Evolutionary conservation across 768 basidiomycete genomes (phyloP).

Genomic region (Naganishia randhawae): DNA sequence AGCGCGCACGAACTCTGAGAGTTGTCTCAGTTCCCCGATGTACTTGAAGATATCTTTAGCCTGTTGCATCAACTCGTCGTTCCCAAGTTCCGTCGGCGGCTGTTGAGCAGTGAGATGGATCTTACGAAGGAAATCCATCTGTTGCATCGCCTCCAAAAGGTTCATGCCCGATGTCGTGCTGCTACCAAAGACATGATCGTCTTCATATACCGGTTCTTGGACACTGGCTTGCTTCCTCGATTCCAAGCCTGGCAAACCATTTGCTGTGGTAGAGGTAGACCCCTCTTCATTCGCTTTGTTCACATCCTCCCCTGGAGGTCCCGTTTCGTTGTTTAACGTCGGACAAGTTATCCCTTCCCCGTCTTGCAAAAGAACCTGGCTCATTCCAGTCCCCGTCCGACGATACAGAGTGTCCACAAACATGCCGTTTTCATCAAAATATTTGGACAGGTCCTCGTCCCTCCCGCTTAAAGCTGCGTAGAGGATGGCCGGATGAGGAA

Average conservation of each 20-base stretch:
- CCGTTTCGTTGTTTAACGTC: not conserved
- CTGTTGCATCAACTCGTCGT: not conserved
- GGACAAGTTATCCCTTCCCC: slow-evolving; percentile 4
- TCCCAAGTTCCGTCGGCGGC: not conserved
- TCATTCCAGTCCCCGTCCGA: not conserved
- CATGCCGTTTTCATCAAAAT: slow-evolving; percentile 15
- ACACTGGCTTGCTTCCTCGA: not conserved
- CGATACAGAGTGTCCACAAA: slow-evolving; percentile 12
- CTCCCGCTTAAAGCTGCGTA: not conserved
- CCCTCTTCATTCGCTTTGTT: not conserved
- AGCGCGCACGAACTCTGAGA: not conserved
- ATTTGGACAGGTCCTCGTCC: slow-evolving; percentile 17
- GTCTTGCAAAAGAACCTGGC: slow-evolving; percentile 3
- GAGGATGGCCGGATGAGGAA: slow-evolving; percentile 9
- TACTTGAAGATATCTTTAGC: not conserved
- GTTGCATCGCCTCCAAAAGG: not conserved
- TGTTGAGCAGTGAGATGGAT: slow-evolving; percentile 16
- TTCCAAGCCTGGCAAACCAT: not conserved
- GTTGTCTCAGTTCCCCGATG: not conserved
- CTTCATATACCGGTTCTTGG: not conserved
- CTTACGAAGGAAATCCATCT: slow-evolving; percentile 9
- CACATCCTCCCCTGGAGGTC: not conserved
- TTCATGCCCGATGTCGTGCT: slow-evolving; percentile 11
- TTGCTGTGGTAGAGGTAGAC: not conserved
- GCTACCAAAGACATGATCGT: slow-evolving; percentile 12